These are phyloP conservation scores for Chlamydomonas sphaeroides DNA, from an alignment of 139 green algal genomes.

Conservation along the genomic window DNA sequence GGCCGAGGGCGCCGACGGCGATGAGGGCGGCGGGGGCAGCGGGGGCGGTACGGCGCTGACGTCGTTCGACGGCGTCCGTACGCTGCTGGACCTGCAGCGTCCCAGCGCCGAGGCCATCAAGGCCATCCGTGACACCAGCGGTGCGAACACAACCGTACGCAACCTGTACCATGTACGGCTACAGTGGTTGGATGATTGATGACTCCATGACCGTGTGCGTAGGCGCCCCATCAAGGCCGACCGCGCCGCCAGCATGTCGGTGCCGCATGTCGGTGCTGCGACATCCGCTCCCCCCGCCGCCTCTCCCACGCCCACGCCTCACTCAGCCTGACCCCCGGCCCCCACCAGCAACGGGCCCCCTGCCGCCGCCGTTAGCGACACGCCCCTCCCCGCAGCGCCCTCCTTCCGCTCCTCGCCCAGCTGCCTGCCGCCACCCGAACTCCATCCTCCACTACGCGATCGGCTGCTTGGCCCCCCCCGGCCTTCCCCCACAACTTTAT, in stretches of 20 bases:
- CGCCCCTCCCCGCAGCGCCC: no score
- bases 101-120: slow-evolving; percentile 13
- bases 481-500: background rate
- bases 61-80: slow-evolving; percentile 15
- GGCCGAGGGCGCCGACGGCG: background rate
- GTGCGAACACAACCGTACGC: background rate
- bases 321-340: no score
- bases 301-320: no score
- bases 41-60: background rate
- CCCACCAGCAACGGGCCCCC: no score
- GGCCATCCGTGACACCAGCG: background rate
- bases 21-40: background rate
- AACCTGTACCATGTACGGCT: background rate
- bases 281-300: background rate
- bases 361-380: no score
- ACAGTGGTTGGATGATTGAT: background rate
- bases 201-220: no score
- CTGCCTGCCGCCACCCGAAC: no score
- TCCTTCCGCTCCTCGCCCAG: no score
- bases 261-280: no score
- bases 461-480: background rate
- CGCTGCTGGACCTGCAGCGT: slow-evolving; percentile 27
- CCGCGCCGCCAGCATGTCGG: no score
- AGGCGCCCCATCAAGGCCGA: no score
- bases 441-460: no score